Evolutionary conservation across 2,329 filamentous ascomycete genomes (phyloP), one percentile per base, ranked within the genome.

Genomic region (Cladosporium sp.): DNA sequence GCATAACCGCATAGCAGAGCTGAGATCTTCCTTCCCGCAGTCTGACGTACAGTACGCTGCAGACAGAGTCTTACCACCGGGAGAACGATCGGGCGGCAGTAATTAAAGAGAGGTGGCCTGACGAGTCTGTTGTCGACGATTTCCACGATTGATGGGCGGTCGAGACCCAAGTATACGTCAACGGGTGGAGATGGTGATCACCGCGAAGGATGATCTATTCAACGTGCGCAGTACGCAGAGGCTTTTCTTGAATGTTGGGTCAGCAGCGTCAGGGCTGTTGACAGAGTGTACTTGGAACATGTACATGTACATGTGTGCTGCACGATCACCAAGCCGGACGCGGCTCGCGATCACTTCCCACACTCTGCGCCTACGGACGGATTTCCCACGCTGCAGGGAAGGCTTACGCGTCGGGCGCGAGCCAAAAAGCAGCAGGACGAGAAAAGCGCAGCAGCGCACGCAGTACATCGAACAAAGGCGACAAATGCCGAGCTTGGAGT

Each of bases 311-410:
- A 26, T 26, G 23, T 26, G 23, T 2, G 23, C 23, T 26, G 55
- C 26, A 59, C 35, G 56, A 59, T 59, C 37, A 59, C 56, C 56
- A 59, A 59, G 56, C 56, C 56, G 56, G 56, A 46, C 14, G 56
- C 56, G 56, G 56, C 56, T 46, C 23, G 37, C 23, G 37, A 28
- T 57, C 31, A 57, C 31, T 35, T 26, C 26, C 29, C 29, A 37
- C 55, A 21, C n/a, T 23, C 49, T 56, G 52, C 18, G 5, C 12
- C 33, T 59, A 23, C 56, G 16, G 21, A 29, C 56, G 23, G 21
- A 29, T 28, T n/a, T 29, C 16, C 21, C 16, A 46, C 56, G 12
- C 56, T 59, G 56, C 56, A 59, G 21, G n/a, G 31, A 28, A 59
- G 35, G 56, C 56, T 59, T 37, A 59, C 56, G 56, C 56, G 56